phyloP scores from a whole-genome alignment of 345 rosid species.

The Eucalyptus marginata region DNA sequence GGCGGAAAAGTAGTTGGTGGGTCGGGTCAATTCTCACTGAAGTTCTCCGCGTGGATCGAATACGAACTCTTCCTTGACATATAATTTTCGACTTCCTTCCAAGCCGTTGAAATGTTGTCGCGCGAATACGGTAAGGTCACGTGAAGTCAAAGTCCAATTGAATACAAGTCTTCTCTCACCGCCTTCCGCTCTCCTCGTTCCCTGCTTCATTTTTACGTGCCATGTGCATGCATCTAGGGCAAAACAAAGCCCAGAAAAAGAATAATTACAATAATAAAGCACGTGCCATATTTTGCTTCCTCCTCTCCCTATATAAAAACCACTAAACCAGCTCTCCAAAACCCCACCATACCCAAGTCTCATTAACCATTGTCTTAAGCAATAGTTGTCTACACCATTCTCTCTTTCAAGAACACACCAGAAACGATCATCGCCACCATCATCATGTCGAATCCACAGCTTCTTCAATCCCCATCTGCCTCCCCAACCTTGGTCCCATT shows the following conservation, averaged over 20 bases:
- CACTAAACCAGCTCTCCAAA: background rate
- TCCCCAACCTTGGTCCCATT: background rate
- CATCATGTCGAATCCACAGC: conserved; percentile 18
- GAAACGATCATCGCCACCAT: background rate
- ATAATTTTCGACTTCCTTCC: background rate
- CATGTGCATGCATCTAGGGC: background rate
- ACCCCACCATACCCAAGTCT: background rate
- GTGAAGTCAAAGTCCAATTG: background rate
- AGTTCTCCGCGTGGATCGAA: background rate
- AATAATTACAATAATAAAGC: background rate
- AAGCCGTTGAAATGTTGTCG: background rate
- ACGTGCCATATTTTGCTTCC: background rate
- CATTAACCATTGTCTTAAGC: background rate
- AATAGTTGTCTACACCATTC: background rate
- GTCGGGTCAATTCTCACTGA: background rate
- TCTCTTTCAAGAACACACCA: background rate
- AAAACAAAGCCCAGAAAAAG: background rate
- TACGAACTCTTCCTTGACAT: background rate
- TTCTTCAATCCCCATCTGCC: background rate
- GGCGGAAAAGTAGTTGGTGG: background rate
- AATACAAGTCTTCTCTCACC: background rate
- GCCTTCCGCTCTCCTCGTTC: background rate
- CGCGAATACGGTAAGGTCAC: background rate
- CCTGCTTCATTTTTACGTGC: background rate
- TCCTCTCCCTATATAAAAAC: background rate